Base-by-base conservation (phyloP, 2,329 filamentous ascomycete species). In the Pseudocercospora crystallina region DNA sequence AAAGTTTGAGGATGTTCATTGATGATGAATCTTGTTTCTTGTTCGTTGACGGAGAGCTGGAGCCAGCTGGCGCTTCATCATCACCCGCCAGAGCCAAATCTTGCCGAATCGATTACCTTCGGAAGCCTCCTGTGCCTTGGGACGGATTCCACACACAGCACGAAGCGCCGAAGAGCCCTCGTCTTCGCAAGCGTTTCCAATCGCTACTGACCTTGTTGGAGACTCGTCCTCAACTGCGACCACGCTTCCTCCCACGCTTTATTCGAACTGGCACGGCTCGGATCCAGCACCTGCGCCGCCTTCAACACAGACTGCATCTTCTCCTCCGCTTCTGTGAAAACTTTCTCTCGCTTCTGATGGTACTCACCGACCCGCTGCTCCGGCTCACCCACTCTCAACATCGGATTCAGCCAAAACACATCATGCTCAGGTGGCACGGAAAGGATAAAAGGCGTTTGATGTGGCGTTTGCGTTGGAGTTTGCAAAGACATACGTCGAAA, bases 201-300 rank as follows among this genome's bases (percentile, higher is more conserved):
- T 26, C 20, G 7, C 20, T 26, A 26, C 20, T 26, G 20, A 26
- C 20, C 20, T 26, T 26, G 20, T 26, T 7, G 20, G 20, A 26
- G 20, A 26, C 20, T 7, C 20, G 7, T 26, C 20, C 20, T 26
- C 33, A 49, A 31, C 32, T 45, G 40, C 20, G 33, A 39, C 52
- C 52, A 55, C 8, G 52, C 50, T 14, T 46, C 49, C 26, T 49
- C 49, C 48, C 38, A 55, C 20, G 43, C 40, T 26, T 26, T 26
- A 26, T 26, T 26, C 20, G 20, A 26, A 7, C 7, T 26, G 20
- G 20, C 20, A 26, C 12, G 14, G 10, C 3, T 41, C 31, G 17
- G 35, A 10, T 10, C 5, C 13, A 26, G 5, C 31, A 15, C 15
- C n/a, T n/a, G 20, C 35, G 13, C 17, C 17, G 7, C 10, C 12